Percentiles rank a stretch among this genome's conserved stretches.
Evolutionary conservation across 176 grass and related monocot genomes (phyloP).

Genomic region (Rhynchospora tenuis): DNA sequence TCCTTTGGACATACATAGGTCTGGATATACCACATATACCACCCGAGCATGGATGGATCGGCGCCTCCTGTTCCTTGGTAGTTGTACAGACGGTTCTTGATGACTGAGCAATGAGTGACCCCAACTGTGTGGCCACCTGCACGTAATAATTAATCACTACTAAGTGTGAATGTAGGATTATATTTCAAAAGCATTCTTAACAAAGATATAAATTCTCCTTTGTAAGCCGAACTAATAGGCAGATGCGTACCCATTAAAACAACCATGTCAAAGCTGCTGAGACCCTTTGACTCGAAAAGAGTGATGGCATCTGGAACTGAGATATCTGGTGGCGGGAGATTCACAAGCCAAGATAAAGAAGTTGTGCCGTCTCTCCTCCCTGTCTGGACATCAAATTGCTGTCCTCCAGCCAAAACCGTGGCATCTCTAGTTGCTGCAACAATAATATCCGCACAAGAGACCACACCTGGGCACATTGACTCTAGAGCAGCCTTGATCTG

Average conservation of each 20-base stretch:
- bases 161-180: not conserved
- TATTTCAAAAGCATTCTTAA: not conserved
- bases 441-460: conserved; percentile 56
- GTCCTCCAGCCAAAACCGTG: conserved; percentile 30
- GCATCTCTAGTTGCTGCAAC: conserved; percentile 49
- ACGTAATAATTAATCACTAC: not conserved
- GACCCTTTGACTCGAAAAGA: conserved; percentile 35
- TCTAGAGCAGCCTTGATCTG: conserved; percentile 33
- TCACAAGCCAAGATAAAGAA: conserved; percentile 15
- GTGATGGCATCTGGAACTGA: conserved; percentile 1
- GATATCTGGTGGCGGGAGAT: conserved; percentile 22
- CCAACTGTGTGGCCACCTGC: conserved; percentile 51
- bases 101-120: conserved; percentile 38
- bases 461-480: conserved; percentile 24
- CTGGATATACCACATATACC: not conserved
- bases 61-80: conserved; percentile 6
- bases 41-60: conserved; percentile 33
- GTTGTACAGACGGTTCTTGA: conserved; percentile 37
- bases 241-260: conserved; percentile 32
- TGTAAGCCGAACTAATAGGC: not conserved
- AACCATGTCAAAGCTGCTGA: conserved; percentile 40
- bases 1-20: conserved; percentile 8
- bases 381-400: conserved; percentile 28
- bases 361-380: conserved; percentile 30
- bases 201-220: not conserved